Conservation (phyloP, 495 filamentous ascomycete species). For the Aspergillus asperescens region DNA sequence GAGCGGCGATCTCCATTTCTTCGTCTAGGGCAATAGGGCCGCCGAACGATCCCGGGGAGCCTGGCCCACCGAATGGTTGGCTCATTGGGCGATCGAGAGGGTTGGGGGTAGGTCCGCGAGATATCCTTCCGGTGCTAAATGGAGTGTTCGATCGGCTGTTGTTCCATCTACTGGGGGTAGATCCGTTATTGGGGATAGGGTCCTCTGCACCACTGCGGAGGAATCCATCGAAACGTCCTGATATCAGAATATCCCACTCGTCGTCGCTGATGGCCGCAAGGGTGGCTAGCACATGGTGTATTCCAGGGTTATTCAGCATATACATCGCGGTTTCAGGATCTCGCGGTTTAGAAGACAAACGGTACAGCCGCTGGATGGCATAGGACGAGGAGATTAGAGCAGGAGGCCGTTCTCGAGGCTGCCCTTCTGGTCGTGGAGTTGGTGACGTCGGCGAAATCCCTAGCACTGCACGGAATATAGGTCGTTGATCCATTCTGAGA, state of each 20-base stretch:
- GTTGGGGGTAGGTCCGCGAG: slow-evolving; percentile 36
- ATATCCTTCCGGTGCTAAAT: slow-evolving; percentile 37
- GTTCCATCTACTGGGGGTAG: slow-evolving; percentile 24
- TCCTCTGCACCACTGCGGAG: slow-evolving; percentile 88
- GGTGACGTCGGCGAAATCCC: slow-evolving; percentile 55
- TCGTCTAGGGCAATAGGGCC: slow-evolving; percentile 83
- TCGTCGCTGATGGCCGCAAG: slow-evolving; percentile 77
- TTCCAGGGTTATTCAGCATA: slow-evolving; percentile 72
- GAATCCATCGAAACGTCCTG: slow-evolving; percentile 95
- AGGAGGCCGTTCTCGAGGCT: slow-evolving; percentile 57
- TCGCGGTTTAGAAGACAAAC: slow-evolving; percentile 62
- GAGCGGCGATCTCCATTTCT: slow-evolving; percentile 82
- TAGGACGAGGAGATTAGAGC: slow-evolving; percentile 65
- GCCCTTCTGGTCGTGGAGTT: slow-evolving; percentile 36
- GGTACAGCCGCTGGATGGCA: slow-evolving; percentile 80
- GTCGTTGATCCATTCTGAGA: slow-evolving; percentile 66
- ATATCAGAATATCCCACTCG: slow-evolving; percentile 96
- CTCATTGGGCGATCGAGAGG: slow-evolving; percentile 39
- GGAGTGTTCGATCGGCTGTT: slow-evolving; percentile 43
- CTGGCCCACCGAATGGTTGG: slow-evolving; percentile 30
- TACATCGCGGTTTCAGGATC: slow-evolving; percentile 85
- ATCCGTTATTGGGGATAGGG: slow-evolving; percentile 28
- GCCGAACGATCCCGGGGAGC: slow-evolving; percentile 42
- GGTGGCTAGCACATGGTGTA: slow-evolving; percentile 83
- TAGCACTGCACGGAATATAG: slow-evolving; percentile 71